Evolutionary conservation across 768 basidiomycete genomes (phyloP), one percentile per base, ranked within the genome.

Genomic region (Termitomyces sp.): DNA sequence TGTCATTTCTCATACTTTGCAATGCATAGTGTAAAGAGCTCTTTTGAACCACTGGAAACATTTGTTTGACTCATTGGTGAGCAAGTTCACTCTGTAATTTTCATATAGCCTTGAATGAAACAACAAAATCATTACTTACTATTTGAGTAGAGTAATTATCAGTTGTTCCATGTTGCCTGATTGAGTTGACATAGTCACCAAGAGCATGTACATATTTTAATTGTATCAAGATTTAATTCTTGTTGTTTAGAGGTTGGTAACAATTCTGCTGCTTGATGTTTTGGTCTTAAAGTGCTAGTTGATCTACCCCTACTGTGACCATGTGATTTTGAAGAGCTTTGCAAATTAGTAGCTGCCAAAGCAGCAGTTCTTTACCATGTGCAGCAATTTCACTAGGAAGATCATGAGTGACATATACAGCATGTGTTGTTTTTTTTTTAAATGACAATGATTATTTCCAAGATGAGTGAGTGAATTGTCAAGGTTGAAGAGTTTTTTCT

Each of bases 91-190:
- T 71, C 76, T 77, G 32, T 13, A 34, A 67, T 10, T 14, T 18
- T 48, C 60, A 31, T 5, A 31, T 9, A 31, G 10, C 31, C 6
- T 8, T 31, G 10, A 8, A 9, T 1, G 6, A 8, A 5, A 31
- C 6, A 8, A 31, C 62, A 13, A 67, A 51, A 16, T 31, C 36
- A 37, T 18, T 14, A 57, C 64, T 52, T 50, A 79, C 76, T 8
- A 65, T 44, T 26, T 74, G 69, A 1, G 73, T 77, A 0, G 71
- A 70, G 55, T 72, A 77, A 1, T 63, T 66, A 46, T 79, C 74
- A 2, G 70, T 71, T 0, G 72, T 72, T 0, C 78, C 73, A 41
- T 64, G 69, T 0, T 2, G 0, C 0, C 27, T 20, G 9, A 78
- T 74, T 0, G 52, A 44, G 0, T 43, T 22, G 0, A 65, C 55